Evolutionary conservation across 257 asterid genomes (phyloP), one percentile per base, ranked within the genome.

Genomic region (Apocynum venetum): DNA sequence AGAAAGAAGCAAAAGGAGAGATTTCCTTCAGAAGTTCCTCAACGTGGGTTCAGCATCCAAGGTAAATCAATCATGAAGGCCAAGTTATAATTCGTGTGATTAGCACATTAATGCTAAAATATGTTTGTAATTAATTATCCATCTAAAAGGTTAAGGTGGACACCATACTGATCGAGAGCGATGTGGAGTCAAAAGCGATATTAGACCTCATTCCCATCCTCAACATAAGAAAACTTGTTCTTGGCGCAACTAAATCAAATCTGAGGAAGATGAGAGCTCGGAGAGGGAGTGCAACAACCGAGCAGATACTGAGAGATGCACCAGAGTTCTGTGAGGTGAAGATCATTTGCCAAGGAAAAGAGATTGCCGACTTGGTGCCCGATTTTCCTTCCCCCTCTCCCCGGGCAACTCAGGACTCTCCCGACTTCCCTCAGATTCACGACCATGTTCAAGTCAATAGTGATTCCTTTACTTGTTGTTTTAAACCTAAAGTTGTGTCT

Each of bases 181-280:
- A 94, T 59, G 72, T 59, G 85, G 97, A 92, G 84, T 94, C 87
- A 53, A 89, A 88, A 76, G 91, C 97, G 0, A 86, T 94, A 83
- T 71, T 89, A 46, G 92, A 91, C 74, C 97, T 94, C 86, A 92
- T 94, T 77, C 94, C 93, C 46, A 82, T 92, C 73, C 92, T 91
- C 87, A 86, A 91, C 84, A 88, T 94, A 2, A 87, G 81, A 55
- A 92, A 80, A 76, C 81, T 94, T 53, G 87, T 94, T 36, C 31
- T 92, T 1, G 92, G 91, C 53, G 86, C 88, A 80, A 82, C 83
- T 71, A 89, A 90, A 87, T 66, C 89, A 38, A 75, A 82, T 51
- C 78, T 83, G 64, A 92, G 93, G 89, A 91, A 81, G 82, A 83
- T 89, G 79, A 88, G 75, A 80, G 85, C 88, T 1, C 83, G 47